These are phyloP conservation scores for Omphalotus olearius DNA, from an alignment of 1,284 basidiomycete genomes.

Conservation along the genomic window DNA sequence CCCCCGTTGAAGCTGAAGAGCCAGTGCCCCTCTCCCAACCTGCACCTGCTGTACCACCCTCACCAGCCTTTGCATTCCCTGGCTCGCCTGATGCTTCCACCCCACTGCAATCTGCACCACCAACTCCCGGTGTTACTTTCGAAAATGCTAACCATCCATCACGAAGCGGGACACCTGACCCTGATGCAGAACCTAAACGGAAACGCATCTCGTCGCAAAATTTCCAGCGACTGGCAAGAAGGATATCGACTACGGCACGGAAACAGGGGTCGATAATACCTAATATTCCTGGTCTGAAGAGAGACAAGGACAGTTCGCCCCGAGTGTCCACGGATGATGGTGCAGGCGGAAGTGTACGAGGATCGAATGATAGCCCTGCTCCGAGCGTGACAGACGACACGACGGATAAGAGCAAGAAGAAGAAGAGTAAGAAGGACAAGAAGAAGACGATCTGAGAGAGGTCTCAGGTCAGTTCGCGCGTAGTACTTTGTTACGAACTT, in stretches of 20 bases:
- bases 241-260: conserved; percentile 63
- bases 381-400: conserved; percentile 44
- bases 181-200: conserved; percentile 67
- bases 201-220: conserved; percentile 79
- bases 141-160: conserved; percentile 40
- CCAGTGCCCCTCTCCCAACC: background rate
- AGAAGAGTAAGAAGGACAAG: conserved; percentile 41
- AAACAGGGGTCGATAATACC: conserved; percentile 48
- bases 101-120: conserved; percentile 20
- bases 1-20: background rate
- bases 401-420: conserved; percentile 45
- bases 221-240: conserved; percentile 71
- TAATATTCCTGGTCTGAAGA: conserved; percentile 35
- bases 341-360: conserved; percentile 19
- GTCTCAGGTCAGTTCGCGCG: background rate
- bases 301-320: conserved; percentile 27
- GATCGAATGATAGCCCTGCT: conserved; percentile 42
- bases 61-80: conserved; percentile 28
- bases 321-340: conserved; percentile 35
- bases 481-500: conserved; percentile 12
- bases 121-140: conserved; percentile 45
- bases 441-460: conserved; percentile 33
- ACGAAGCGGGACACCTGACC: conserved; percentile 60
- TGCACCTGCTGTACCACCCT: conserved; percentile 19
- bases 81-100: conserved; percentile 16